Percentiles rank a stretch among this genome's conserved stretches.
Evolutionary conservation across 306 rosid genomes (phyloP).

Genomic region (Quillaja saponaria): DNA sequence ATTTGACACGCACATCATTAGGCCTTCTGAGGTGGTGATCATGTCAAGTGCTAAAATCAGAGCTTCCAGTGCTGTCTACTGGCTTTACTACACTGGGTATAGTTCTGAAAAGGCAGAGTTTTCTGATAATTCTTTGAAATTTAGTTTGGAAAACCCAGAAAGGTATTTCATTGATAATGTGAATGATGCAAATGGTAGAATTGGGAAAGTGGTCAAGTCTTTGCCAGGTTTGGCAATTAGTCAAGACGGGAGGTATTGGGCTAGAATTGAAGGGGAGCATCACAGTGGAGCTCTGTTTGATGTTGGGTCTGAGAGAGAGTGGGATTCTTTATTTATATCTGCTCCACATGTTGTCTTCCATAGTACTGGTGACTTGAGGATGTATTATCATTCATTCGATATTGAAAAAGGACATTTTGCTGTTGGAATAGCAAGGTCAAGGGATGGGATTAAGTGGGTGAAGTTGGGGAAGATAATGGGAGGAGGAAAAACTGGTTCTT

Average conservation of each 20-base stretch:
- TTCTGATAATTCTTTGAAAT: conserved; percentile 30
- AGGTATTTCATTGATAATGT: conserved; percentile 18
- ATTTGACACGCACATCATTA: conserved; percentile 63
- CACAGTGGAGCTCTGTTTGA: conserved; percentile 79
- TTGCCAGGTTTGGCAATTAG: conserved; percentile 80
- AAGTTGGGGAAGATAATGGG: conserved; percentile 72
- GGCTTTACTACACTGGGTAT: conserved; percentile 72
- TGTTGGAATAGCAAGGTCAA: conserved; percentile 78
- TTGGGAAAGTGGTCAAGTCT: conserved; percentile 47
- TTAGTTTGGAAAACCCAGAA: conserved; percentile 49
- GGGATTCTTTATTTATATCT: conserved; percentile 67
- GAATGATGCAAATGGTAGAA: conserved; percentile 11
- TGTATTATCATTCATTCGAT: conserved; percentile 85
- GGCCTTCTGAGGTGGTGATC: conserved; percentile 69
- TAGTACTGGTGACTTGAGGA: conserved; percentile 65
- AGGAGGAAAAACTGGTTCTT: conserved; percentile 50
- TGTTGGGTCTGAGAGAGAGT: conserved; percentile 64
- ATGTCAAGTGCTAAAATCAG: conserved; percentile 74
- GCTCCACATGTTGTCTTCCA: conserved; percentile 72
- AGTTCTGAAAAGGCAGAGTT: conserved; percentile 45
- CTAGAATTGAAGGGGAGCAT: conserved; percentile 86
- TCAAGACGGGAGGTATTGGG: conserved; percentile 88
- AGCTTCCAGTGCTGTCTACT: conserved; percentile 63
- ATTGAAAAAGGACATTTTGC: conserved; percentile 45
- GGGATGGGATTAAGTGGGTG: conserved; percentile 81